Conservation (phyloP, 371 early-diverging fungal genomes). For the Mortierella sp. region DNA sequence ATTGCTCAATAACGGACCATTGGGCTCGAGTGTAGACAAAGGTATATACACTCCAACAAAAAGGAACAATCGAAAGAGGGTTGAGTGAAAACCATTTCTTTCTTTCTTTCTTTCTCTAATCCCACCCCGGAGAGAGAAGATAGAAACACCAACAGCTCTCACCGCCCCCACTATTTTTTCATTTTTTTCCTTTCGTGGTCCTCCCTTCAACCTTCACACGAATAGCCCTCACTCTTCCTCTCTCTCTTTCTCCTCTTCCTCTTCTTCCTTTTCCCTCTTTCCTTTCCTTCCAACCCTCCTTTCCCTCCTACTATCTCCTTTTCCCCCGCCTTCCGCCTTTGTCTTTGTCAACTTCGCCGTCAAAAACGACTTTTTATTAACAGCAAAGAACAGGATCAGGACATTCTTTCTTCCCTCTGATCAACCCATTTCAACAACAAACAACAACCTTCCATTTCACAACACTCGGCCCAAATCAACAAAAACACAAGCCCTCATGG, state of each 20-base stretch:
- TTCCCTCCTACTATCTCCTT: conserved; percentile 7
- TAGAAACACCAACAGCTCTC: not conserved
- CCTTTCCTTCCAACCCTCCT: not conserved
- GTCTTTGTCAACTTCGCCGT: not conserved
- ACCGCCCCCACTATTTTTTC: not conserved
- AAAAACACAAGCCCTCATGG: conserved; percentile 12
- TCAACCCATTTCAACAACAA: conserved; percentile 9
- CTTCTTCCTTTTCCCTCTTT: not conserved
- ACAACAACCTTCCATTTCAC: not conserved
- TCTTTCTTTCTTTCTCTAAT: not conserved
- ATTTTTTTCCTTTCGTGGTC: not conserved
- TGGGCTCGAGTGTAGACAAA: not conserved
- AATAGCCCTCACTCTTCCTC: not conserved
- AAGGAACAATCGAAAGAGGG: too few relatives aligned
- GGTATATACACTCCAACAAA: not conserved
- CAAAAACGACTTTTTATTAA: not conserved
- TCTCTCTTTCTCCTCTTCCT: not conserved
- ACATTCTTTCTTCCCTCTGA: not conserved
- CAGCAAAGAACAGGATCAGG: conserved; percentile 2
- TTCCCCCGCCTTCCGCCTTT: not conserved
- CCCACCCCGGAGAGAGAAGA: too few relatives aligned
- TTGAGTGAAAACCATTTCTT: not conserved
- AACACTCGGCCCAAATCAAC: not conserved
- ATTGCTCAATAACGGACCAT: conserved; percentile 2
- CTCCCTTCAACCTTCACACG: not conserved